Evolutionary conservation across 345 rosid genomes (phyloP).

Genomic region (Gossypium ekmanianum): DNA sequence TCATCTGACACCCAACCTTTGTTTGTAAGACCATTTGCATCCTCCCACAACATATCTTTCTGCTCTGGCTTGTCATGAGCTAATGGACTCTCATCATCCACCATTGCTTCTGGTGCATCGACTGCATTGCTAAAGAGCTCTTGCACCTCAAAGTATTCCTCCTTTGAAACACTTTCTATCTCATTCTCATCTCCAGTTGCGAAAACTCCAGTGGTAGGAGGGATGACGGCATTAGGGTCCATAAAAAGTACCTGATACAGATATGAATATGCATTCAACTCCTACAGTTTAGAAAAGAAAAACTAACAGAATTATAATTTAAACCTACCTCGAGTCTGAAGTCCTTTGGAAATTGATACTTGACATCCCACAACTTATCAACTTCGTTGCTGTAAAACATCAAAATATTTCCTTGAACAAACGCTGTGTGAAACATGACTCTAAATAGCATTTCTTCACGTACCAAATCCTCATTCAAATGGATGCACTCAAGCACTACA

Average conservation of each 20-base stretch:
- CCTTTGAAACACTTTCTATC: conserved; percentile 66
- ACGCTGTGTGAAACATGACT: conserved; percentile 89
- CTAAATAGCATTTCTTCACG: conserved; percentile 79
- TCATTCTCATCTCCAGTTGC: conserved; percentile 63
- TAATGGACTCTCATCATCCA: conserved; percentile 34
- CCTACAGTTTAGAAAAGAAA: conserved; percentile 34
- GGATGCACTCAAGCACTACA: conserved; percentile 89
- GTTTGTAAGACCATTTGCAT: conserved; percentile 56
- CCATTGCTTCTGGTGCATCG: conserved; percentile 60
- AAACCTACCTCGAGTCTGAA: conserved; percentile 85
- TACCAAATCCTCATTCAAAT: conserved; percentile 66
- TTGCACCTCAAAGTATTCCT: conserved; percentile 96
- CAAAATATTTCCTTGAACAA: conserved; percentile 72
- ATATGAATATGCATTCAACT: conserved; percentile 65
- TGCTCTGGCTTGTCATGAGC: conserved; percentile 33
- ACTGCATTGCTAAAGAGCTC: conserved; percentile 78
- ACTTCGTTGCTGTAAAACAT: conserved; percentile 71
- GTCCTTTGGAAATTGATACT: conserved; percentile 70
- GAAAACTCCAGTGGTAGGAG: conserved; percentile 43
- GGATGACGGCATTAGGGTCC: conserved; percentile 66
- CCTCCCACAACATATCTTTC: conserved; percentile 66
- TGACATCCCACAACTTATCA: conserved; percentile 83
- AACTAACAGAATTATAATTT: conserved; percentile 27
- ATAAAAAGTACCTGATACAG: conserved; percentile 83
- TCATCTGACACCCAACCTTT: conserved; percentile 73